These are phyloP conservation scores for Penicillium sp. DNA, from an alignment of 2,329 filamentous ascomycete species.

Conservation along the genomic window DNA sequence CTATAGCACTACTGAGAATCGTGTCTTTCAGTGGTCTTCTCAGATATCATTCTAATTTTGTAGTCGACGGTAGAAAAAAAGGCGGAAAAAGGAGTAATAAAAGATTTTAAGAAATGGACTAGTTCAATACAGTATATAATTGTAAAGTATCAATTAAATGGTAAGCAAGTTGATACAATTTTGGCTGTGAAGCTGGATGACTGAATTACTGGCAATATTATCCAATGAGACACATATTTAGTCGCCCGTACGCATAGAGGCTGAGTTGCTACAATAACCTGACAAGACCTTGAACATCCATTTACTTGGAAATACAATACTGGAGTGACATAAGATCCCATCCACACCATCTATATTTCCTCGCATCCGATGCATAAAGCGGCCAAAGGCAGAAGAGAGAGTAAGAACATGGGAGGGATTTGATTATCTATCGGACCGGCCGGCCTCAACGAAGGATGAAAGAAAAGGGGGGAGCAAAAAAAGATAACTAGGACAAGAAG, in stretches of 20 bases:
- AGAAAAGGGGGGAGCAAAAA: conserved; percentile 5
- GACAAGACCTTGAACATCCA: background rate
- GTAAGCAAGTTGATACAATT: too few relatives aligned
- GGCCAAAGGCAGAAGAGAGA: conserved; percentile 1
- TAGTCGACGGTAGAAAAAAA: too few relatives aligned
- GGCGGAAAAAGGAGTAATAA: too few relatives aligned
- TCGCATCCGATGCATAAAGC: conserved; percentile 3
- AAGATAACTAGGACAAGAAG: background rate
- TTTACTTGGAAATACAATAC: background rate
- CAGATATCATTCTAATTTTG: too few relatives aligned
- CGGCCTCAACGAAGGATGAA: conserved; percentile 23
- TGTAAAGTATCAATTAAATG: too few relatives aligned
- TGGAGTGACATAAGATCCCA: background rate
- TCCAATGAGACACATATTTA: too few relatives aligned
- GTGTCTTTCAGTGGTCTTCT: too few relatives aligned
- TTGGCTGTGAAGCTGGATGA: too few relatives aligned
- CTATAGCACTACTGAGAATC: too few relatives aligned
- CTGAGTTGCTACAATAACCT: background rate
- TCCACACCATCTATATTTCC: conserved; percentile 3
- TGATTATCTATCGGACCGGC: conserved; percentile 32
- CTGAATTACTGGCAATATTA: too few relatives aligned
- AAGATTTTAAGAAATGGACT: too few relatives aligned
- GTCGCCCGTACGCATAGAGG: background rate
- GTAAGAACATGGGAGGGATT: conserved; percentile 14
- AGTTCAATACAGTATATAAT: too few relatives aligned